Percentiles rank a stretch among this genome's conserved stretches.
Conservation (phyloP, 2,329 filamentous ascomycete species). For the Trichoderma simmonsii region DNA sequence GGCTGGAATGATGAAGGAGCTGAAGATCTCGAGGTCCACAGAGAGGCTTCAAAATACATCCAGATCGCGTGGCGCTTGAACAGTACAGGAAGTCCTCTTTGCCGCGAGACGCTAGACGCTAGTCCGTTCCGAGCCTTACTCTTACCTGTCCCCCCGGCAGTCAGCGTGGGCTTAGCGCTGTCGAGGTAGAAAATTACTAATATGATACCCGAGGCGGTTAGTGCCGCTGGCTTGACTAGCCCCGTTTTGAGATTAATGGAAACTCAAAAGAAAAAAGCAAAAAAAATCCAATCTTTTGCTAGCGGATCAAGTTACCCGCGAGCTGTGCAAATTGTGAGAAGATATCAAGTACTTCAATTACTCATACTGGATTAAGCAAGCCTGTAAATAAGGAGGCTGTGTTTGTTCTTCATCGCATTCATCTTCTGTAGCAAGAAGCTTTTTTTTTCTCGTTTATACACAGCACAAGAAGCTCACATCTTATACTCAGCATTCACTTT, state of each 20-base stretch:
- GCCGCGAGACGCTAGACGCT: conserved; percentile 21
- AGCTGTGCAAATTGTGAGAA: neutral
- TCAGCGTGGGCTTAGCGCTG: neutral
- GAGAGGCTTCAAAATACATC: conserved; percentile 22
- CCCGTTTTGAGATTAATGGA: neutral
- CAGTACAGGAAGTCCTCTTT: conserved; percentile 12
- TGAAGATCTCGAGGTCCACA: conserved; percentile 19
- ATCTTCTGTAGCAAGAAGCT: neutral
- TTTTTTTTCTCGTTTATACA: neutral
- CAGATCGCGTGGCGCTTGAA: conserved; percentile 25
- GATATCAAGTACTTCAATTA: neutral
- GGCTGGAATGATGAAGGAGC: conserved; percentile 19
- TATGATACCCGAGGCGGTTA: neutral
- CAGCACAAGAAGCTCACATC: neutral
- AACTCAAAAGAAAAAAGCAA: neutral
- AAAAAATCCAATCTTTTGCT: neutral
- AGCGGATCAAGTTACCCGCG: conserved; percentile 2
- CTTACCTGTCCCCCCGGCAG: conserved; percentile 5
- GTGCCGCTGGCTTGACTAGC: neutral
- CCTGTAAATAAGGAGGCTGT: neutral
- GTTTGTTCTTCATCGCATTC: neutral
- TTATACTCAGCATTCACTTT: neutral
- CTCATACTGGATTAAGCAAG: neutral
- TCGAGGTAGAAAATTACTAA: neutral
- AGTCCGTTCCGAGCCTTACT: conserved; percentile 16